phyloP scores from a whole-genome alignment of 805 yeast genomes.

The Saccharomycopsis oosterbeekiorum region DNA sequence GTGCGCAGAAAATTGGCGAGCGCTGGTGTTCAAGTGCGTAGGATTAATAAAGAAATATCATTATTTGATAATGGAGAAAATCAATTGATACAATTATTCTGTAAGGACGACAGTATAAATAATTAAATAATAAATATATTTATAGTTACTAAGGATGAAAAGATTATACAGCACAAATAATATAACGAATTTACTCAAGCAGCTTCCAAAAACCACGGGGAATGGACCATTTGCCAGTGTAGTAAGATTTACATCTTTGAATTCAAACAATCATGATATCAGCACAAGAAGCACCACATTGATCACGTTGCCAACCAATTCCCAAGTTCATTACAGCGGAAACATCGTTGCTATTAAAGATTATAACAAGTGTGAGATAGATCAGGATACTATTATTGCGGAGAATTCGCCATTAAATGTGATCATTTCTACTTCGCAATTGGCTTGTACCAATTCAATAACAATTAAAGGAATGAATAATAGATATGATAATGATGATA shows the following conservation, averaged over 20 bases:
- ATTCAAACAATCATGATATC: neutral
- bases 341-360: neutral
- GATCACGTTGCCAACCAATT: neutral
- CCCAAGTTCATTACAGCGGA: conserved; percentile 1
- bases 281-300: neutral
- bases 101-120: neutral
- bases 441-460: neutral
- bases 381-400: neutral
- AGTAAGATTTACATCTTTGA: neutral
- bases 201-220: conserved; percentile 14
- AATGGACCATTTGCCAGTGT: conserved; percentile 14
- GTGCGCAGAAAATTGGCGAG: neutral
- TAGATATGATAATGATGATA: neutral
- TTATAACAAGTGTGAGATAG: neutral
- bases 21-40: neutral
- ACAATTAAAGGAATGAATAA: neutral
- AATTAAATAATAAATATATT: neutral
- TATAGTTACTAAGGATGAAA: neutral
- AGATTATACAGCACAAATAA: neutral
- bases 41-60: neutral
- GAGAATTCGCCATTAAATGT: conserved; percentile 1
- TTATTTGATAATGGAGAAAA: neutral
- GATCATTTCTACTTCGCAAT: neutral
- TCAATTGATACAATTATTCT: no score
- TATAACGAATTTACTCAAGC: conserved; percentile 4